phyloP scores from a whole-genome alignment of 2,329 filamentous ascomycete species.

The Fusarium luffae region DNA sequence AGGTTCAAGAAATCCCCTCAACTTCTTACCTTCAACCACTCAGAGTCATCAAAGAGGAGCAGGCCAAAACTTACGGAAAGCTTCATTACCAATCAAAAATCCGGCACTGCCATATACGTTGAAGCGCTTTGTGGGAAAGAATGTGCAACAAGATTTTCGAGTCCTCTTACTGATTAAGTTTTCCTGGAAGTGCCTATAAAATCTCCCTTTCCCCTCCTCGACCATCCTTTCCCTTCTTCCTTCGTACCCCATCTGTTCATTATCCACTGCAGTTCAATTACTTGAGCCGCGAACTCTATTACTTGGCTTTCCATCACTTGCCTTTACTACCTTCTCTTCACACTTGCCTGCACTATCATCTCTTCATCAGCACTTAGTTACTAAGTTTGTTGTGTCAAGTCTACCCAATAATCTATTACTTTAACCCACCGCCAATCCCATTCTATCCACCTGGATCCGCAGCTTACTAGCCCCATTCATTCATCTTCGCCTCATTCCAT shows the following conservation, averaged over 20 bases:
- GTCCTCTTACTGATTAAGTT: neutral
- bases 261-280: neutral
- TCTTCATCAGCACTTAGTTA: neutral
- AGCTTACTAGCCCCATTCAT: too few relatives aligned
- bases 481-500: too few relatives aligned
- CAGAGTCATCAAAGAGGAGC: neutral
- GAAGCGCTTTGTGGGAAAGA: too few relatives aligned
- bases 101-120: neutral
- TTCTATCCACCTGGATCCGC: too few relatives aligned
- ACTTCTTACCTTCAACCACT: neutral
- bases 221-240: neutral
- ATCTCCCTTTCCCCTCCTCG: accelerated
- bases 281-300: neutral
- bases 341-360: too few relatives aligned
- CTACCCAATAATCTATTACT: accelerated
- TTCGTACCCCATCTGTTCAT: neutral
- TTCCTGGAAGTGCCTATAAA: neutral
- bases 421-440: neutral
- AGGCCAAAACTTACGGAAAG: neutral
- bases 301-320: neutral
- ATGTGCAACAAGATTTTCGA: neutral
- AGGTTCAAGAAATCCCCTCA: neutral
- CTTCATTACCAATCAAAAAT: neutral
- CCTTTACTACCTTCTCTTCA: too few relatives aligned
- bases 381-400: neutral